Percentiles rank a stretch among this genome's conserved stretches.
These are phyloP conservation scores for Schwanniomyces polymorphus DNA, from an alignment of 805 yeast genomes.

Conservation along the genomic window DNA sequence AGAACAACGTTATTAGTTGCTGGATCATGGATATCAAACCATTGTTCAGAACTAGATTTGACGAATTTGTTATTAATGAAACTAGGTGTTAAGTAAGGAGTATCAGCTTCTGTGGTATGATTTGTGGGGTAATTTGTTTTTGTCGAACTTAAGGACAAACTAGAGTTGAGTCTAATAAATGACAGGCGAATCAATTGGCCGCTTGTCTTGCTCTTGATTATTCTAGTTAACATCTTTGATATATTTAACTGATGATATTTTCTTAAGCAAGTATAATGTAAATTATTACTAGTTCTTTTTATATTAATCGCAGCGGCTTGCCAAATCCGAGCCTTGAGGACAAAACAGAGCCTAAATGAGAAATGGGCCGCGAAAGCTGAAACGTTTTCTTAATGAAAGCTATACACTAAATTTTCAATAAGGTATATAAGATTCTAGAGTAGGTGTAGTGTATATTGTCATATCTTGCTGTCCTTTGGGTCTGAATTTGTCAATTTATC, in stretches of 20 bases:
- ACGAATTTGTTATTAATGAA: conserved; percentile 53
- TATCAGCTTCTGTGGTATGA: conserved; percentile 33
- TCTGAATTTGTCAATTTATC: too few species aligned
- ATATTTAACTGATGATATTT: background rate
- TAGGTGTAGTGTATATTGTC: too few species aligned
- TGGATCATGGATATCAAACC: conserved; percentile 77
- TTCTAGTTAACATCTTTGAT: background rate
- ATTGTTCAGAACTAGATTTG: conserved; percentile 47
- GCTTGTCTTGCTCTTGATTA: background rate
- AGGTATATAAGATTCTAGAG: too few species aligned
- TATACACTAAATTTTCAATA: too few species aligned
- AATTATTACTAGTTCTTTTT: background rate
- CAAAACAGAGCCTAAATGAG: background rate
- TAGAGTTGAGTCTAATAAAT: conserved; percentile 4
- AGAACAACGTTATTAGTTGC: conserved; percentile 68
- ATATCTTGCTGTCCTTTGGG: too few species aligned
- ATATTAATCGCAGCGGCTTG: background rate
- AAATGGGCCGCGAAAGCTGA: background rate
- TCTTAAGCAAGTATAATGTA: background rate
- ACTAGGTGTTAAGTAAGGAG: conserved; percentile 51
- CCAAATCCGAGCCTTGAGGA: background rate
- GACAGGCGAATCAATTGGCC: background rate
- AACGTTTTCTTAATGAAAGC: too few species aligned
- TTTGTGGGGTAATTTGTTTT: conserved; percentile 38
- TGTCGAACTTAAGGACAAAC: conserved; percentile 29